Evolutionary conservation across 2,329 filamentous ascomycete species (phyloP), one percentile per base, ranked within the genome.

Genomic region (Fusarium algeriense): DNA sequence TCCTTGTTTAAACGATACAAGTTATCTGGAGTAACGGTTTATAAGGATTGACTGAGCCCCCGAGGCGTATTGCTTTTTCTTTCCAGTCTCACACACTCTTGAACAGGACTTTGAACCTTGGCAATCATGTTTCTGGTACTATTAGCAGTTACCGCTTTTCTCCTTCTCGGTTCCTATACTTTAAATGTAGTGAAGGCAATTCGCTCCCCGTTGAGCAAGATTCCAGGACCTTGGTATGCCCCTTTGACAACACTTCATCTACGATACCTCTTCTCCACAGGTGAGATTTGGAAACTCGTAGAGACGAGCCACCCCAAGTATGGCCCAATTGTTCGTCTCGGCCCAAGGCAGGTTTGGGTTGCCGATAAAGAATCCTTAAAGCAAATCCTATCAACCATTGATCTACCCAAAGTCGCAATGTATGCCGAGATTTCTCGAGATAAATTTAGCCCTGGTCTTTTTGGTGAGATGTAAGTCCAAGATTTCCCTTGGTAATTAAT

Each of bases 371-470:
- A 54, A 15, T 43, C 37, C 10, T 11, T 54, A 7, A 54, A 44
- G 14, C 37, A 54, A 14, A 54, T 54, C 8, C 15, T 54, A 12
- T 54, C 37, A n/a, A 54, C 50, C 7, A 44, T 54, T 19, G 37
- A 54, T 7, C 19, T 54, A 2, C 50, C 50, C 2, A 54, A 54
- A 17, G 50, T 54, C 20, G 50, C 37, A 7, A 54, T 54, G 50
- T 54, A 54, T 15, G 50, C 50, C 3, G 50, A 54, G 37, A 54
- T 54, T 19, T 54, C 50, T 32, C 50, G 50, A 10, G 50, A 44
- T 19, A 38, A 20, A 19, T 43, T 14, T 6, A 54, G 37, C 1
- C 50, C 50, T 4, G 50, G 50, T 3, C 50, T 54, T 14, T 54
- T 54, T n/a, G 50, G 50, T 3, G 50, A 54, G 20, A 54, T 54